These are phyloP conservation scores for Erodium trifolium DNA, from an alignment of 441 rosid species.

Conservation along the genomic window DNA sequence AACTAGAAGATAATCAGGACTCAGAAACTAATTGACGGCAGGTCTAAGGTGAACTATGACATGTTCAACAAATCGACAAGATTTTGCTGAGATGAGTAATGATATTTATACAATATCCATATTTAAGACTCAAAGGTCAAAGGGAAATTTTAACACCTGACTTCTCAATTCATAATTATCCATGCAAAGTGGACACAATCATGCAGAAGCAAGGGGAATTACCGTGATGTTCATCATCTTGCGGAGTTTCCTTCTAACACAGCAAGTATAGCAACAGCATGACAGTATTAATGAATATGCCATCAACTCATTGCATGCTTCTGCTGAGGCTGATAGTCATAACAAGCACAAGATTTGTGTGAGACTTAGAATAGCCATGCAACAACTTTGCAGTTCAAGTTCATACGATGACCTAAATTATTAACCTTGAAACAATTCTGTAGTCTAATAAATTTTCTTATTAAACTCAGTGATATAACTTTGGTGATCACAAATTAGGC, in stretches of 20 bases:
- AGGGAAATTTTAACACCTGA: neutral
- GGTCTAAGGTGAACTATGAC: neutral
- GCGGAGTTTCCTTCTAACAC: constrained; percentile 77
- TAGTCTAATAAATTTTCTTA: too few relatives aligned
- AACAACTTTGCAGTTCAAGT: neutral
- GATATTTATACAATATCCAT: too few relatives aligned
- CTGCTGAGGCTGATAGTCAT: constrained; percentile 52
- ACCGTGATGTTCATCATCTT: constrained; percentile 62
- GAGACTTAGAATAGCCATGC: constrained; percentile 20
- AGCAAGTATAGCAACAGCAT: constrained; percentile 90
- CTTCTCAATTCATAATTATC: neutral
- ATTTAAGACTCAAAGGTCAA: too few relatives aligned
- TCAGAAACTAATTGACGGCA: neutral
- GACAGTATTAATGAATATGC: constrained; percentile 79
- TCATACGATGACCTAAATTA: too few relatives aligned
- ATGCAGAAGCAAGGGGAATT: constrained; percentile 18
- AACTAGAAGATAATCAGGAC: neutral
- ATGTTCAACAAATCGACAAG: neutral
- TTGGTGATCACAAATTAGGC: too few relatives aligned
- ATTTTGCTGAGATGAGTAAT: neutral
- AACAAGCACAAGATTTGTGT: constrained; percentile 13
- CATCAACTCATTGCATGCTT: constrained; percentile 81
- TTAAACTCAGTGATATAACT: too few relatives aligned
- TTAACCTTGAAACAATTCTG: too few relatives aligned
- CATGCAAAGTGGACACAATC: neutral